These are phyloP conservation scores for Cucumis melo DNA, from an alignment of 306 rosid genomes.

Conservation along the genomic window DNA sequence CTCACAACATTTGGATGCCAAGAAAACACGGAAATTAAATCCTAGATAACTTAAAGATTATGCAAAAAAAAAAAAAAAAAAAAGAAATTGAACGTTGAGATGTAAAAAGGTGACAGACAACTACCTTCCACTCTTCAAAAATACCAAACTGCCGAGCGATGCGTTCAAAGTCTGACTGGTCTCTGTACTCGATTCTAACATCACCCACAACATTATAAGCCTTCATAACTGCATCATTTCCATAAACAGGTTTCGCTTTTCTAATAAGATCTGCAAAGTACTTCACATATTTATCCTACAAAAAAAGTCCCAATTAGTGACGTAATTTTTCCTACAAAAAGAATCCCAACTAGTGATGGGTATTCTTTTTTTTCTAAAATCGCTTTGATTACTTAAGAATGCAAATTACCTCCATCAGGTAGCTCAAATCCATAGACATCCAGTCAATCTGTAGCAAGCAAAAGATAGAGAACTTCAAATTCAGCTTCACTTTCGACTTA, in stretches of 20 bases:
- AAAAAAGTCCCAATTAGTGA: constrained; percentile 11
- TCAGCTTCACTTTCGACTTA: constrained; percentile 19
- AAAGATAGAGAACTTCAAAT: constrained; percentile 12
- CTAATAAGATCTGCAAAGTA: constrained; percentile 44
- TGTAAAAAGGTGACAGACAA: background rate
- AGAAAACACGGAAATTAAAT: too few species aligned
- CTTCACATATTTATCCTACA: constrained; percentile 49
- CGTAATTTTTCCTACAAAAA: constrained; percentile 37
- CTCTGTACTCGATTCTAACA: constrained; percentile 47
- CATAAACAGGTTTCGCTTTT: constrained; percentile 58
- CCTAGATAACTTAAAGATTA: background rate
- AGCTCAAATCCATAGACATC: constrained; percentile 82
- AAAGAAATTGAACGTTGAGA: background rate
- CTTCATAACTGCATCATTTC: constrained; percentile 61
- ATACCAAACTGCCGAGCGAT: constrained; percentile 75
- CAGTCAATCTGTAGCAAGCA: constrained; percentile 54
- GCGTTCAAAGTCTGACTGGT: constrained; percentile 57
- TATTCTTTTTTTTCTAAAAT: background rate
- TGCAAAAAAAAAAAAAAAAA: background rate
- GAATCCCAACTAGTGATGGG: constrained; percentile 11
- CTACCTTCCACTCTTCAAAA: constrained; percentile 96
- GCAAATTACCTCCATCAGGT: constrained; percentile 65
- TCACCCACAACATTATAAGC: constrained; percentile 56
- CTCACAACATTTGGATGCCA: too few species aligned
- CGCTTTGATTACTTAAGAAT: constrained; percentile 6